Conservation (phyloP, 2,329 filamentous ascomycete genomes). For the Clonostachys rosea region DNA sequence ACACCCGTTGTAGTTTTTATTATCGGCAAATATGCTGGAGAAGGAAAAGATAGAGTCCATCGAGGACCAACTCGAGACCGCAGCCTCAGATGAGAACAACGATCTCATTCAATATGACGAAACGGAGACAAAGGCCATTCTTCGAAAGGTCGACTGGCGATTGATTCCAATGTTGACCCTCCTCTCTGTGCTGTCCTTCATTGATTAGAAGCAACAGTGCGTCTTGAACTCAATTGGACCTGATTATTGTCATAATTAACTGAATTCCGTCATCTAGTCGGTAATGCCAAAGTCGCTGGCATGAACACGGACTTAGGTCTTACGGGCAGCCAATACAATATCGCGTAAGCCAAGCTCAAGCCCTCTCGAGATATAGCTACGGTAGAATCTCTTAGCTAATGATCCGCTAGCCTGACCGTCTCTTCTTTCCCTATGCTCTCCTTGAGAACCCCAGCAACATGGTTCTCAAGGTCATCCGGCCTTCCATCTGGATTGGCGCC, state of each 20-base stretch:
- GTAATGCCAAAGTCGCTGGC: conserved; percentile 31
- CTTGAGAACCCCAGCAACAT: conserved; percentile 26
- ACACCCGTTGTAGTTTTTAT: background rate
- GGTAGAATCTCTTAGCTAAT: no score
- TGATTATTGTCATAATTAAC: background rate
- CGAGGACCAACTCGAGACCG: no score
- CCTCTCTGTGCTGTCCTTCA: conserved; percentile 47
- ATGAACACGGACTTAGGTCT: conserved; percentile 35
- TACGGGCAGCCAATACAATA: conserved; percentile 29
- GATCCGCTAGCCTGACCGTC: conserved; percentile 18
- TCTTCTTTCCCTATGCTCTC: conserved; percentile 59
- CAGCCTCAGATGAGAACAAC: no score
- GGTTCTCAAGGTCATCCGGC: conserved; percentile 11
- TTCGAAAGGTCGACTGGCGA: conserved; percentile 56
- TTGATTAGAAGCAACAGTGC: conserved; percentile 27
- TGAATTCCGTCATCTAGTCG: conserved; percentile 45
- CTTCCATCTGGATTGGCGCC: conserved; percentile 4
- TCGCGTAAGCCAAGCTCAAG: conserved; percentile 16
- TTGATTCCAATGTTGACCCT: conserved; percentile 47
- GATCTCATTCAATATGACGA: background rate
- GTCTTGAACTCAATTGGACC: background rate
- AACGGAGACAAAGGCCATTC: conserved; percentile 19
- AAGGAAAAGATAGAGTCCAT: conserved; percentile 37
- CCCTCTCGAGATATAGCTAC: conserved; percentile 13
- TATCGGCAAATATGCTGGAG: conserved; percentile 32